Evolutionary conservation across 2,329 filamentous ascomycete species (phyloP).

Genomic region (Cordyceps javanica): DNA sequence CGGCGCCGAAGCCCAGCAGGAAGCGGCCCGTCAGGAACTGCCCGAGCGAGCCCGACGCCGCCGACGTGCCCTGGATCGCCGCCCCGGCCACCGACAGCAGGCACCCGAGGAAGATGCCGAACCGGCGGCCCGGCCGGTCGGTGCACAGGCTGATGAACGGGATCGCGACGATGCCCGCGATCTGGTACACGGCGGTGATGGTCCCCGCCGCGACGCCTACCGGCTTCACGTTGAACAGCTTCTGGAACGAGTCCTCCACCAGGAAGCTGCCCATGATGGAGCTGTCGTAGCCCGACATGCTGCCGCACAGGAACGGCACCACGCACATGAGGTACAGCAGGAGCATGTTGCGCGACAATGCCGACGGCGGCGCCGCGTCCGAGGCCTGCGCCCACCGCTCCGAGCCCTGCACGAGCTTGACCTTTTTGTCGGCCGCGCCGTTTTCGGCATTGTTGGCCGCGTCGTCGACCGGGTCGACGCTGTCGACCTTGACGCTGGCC

Average conservation of each 20-base stretch:
- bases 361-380: background rate
- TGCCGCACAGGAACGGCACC: conserved; percentile 15
- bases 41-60: background rate
- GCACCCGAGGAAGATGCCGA: conserved; percentile 38
- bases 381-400: conserved; percentile 2
- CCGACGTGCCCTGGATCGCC: background rate
- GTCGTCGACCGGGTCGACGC: background rate
- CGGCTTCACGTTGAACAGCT: conserved; percentile 36
- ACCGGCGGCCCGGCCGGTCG: conserved; percentile 37
- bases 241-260: conserved; percentile 44
- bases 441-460: background rate
- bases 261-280: conserved; percentile 47
- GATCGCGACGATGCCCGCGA: conserved; percentile 37
- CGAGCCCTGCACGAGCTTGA: conserved; percentile 2
- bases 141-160: conserved; percentile 38
- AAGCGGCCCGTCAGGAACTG: conserved; percentile 36
- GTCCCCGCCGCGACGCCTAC: conserved; percentile 43
- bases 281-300: conserved; percentile 34
- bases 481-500: background rate
- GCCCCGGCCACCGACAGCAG: conserved; percentile 17
- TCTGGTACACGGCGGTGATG: conserved; percentile 43
- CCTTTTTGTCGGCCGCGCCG: background rate
- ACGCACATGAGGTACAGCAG: conserved; percentile 12
- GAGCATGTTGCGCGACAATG: background rate
- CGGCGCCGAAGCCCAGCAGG: conserved; percentile 45